Base-by-base conservation (phyloP, 2,329 filamentous ascomycete genomes). In the Claviceps cyperi region DNA sequence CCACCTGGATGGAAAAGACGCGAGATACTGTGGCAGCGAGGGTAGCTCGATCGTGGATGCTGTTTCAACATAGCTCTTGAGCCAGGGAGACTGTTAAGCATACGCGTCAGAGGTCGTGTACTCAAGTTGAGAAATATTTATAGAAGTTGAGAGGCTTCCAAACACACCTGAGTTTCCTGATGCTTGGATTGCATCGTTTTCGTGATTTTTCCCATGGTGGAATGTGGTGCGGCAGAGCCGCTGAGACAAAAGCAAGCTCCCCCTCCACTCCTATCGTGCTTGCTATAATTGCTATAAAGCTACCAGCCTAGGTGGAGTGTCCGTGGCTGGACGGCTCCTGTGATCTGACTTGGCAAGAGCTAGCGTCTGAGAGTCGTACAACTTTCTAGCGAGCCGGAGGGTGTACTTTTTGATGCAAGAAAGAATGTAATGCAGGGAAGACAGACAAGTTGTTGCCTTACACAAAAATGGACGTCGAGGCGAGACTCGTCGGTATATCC, bases 1-100 rank as follows among this genome's bases (percentile, higher is more conserved):
- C 92, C 92, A 98, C 76, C 83, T 76, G 56, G 83, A 82, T 52
- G 91, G 89, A 64, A 97, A 97, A 50, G 77, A 78, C 59, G 76
- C 75, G 56, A 98, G 83, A 57, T 84, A 79, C 59, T 78, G 71
- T 57, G 88, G 86, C 57, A 98, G 76, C 63, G 86, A 78, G 60
- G 84, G 81, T 60, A 96, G 71, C 46, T 88, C 78, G 56, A 78
- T 74, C 51, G 76, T 76, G 57, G 80, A 81, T 47, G 85, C 81
- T 57, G 75, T 74, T 59, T 82, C 73, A 60, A 95, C 83, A 63
- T 90, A 97, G 49, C 84, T 76, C 66, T 83, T 78, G 56, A 97
- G 77, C 75, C 86, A 94, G 57, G 88, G 84, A 66, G 92, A 95
- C 87, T 96, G 58, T 46, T 9, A 28, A 22, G 5, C 13, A 28